phyloP scores from a whole-genome alignment of 345 rosid genomes.

The Corchorus capsularis region DNA sequence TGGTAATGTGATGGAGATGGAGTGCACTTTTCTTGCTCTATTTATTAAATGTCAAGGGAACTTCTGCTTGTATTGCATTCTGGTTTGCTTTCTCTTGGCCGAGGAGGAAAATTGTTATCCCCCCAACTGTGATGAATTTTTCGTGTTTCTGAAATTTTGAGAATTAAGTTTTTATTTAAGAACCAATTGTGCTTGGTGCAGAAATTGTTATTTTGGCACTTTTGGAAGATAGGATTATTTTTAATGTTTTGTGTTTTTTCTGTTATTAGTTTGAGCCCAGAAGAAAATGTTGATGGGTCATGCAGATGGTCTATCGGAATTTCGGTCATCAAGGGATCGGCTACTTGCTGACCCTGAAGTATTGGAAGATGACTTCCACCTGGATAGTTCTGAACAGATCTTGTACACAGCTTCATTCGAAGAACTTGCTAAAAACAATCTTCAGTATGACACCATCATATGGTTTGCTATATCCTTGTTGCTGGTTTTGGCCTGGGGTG shows the following conservation, averaged over 20 bases:
- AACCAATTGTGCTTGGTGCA: neutral
- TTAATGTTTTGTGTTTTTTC: neutral
- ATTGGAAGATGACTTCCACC: conserved; percentile 39
- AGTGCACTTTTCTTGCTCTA: neutral
- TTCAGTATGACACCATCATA: conserved; percentile 61
- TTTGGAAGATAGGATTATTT: neutral
- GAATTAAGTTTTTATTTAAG: neutral
- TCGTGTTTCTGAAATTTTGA: neutral
- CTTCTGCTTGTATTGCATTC: neutral
- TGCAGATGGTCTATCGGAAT: conserved; percentile 48
- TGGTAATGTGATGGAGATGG: neutral
- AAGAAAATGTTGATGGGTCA: conserved; percentile 57
- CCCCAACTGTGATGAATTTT: neutral
- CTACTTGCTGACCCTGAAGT: conserved; percentile 43
- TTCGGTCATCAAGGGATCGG: conserved; percentile 41
- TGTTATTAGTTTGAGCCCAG: conserved; percentile 19
- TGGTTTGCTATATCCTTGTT: conserved; percentile 71
- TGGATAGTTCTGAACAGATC: conserved; percentile 41
- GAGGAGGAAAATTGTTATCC: neutral
- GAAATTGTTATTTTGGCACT: neutral
- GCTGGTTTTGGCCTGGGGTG: conserved; percentile 79
- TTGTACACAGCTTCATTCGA: conserved; percentile 62
- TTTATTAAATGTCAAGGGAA: neutral
- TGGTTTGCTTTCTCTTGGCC: neutral
- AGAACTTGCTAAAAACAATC: conserved; percentile 44